Base-by-base conservation (phyloP, 169 alveolate species). In the Eimeria falciformis region DNA sequence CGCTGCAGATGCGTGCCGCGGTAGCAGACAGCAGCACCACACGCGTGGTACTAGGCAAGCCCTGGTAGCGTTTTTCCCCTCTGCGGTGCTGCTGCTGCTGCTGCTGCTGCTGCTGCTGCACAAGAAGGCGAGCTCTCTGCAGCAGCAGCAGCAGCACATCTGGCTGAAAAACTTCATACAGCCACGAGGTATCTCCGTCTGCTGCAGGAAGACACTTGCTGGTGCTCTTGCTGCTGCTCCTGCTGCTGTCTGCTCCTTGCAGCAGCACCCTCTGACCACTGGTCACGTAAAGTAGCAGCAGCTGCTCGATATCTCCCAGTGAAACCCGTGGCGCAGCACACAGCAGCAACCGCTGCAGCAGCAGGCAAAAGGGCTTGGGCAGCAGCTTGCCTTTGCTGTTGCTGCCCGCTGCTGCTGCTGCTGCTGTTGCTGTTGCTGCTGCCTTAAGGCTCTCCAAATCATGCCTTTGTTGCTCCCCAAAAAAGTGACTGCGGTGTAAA, bases 221-320 rank as follows among this genome's bases (percentile, higher is more conserved):
- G 81, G 14, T 62, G 73, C 73, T 58, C 33, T 50, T 68, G 62
- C 62, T 73, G 84, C 84, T 73, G 84, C 84, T 75, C 66, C 65
- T 75, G 84, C 66, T 45, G 84, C 84, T 21, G 65, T 27, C 33
- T 45, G 84, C 40, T 43, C 40, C 66, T 11, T 43, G 66, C 62
- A 75, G 43, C 66, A 75, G 7, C 55, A 21, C 66, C 66, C 21
- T 56, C 43, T 75, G 84, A 45, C 84, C 84, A 75, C 66, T 75
- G 84, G 66, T 75, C 66, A 75, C 84, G 65, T 43, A 75, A 27
- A 75, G 84, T 45, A 43, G 84, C 84, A 75, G 84, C 84, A 75
- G 65, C 21, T 3, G 5, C 43, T 75, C 84, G 33, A 75, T 45
- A 65, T 75, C 84, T 40, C 65, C 84, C 43, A 75, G 43, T 12